Evolutionary conservation across 768 basidiomycete genomes (phyloP), one percentile per base, ranked within the genome.

Genomic region (Lyophyllum decastes): DNA sequence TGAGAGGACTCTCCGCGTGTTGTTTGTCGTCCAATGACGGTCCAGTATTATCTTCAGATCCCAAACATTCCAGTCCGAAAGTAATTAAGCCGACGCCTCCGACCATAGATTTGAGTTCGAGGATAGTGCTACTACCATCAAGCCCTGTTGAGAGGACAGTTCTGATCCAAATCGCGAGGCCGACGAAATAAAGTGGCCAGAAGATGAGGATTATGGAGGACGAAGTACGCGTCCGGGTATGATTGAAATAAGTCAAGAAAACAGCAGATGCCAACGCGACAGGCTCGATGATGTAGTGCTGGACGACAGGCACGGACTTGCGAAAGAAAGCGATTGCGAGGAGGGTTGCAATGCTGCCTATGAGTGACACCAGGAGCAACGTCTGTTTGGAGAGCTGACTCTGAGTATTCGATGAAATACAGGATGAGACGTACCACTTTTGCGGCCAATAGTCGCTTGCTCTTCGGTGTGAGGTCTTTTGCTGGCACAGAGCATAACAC

Each of bases 151-250:
- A 45, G n/a, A 77, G 49, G 48, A 76, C 64, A 0, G 94, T 91
- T 7, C 92, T 82, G 0, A 83, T 74, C 82, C 88, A 85, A 5
- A 91, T 68, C 11, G 72, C 64, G 0, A 85, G 63, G 0, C 73
- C 75, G 16, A 77, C 19, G 12, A 82, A 49, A 63, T 92, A 91
- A 9, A 81, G 50, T 0, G 93, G 92, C 89, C 92, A 96, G 72
- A 92, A 95, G 48, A 95, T 68, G 10, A 97, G 82, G 35, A 94
- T 72, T 12, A 85, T 67, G 1, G 89, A 78, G 0, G 92, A 92
- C 0, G 94, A 89, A 9, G 81, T 78, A 17, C 86, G 82, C 0
- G 86, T 82, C 16, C 86, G 84, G 35, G 82, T 82, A 68, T 95
- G 92, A 61, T 91, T 93, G 55, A 80, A 71, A 61, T 80, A 82